A percentile compares a stretch with the other conserved stretches of the same genome.
Conservation (phyloP, 768 basidiomycete species). For the Suillus sp. region DNA sequence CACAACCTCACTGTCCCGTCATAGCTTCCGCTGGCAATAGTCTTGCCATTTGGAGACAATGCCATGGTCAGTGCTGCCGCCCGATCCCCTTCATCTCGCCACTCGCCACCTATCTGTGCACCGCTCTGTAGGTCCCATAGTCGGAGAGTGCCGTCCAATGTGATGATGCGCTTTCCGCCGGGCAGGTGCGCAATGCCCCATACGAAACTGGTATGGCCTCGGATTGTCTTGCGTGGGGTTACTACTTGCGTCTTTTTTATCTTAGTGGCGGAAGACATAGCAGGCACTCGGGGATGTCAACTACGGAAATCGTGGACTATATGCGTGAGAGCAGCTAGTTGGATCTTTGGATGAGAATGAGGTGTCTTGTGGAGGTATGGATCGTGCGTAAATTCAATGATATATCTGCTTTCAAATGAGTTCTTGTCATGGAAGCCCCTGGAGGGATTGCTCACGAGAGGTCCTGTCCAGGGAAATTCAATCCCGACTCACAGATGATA, state of each 20-base stretch:
- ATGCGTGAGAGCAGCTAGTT: background rate
- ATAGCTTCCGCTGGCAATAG: constrained; percentile 14
- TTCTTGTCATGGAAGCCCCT: background rate
- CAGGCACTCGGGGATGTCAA: background rate
- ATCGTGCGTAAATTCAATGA: background rate
- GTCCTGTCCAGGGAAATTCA: background rate
- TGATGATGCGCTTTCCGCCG: background rate
- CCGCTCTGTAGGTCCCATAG: constrained; percentile 26
- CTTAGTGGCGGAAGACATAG: background rate
- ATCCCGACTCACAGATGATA: background rate
- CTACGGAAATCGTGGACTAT: background rate
- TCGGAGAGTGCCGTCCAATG: constrained; percentile 6
- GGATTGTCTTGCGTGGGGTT: background rate
- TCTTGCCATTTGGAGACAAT: constrained; percentile 1
- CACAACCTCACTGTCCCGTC: background rate
- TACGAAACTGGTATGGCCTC: background rate
- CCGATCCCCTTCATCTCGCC: background rate
- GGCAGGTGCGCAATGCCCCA: background rate
- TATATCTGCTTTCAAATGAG: background rate
- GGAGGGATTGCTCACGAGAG: background rate
- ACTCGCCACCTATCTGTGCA: constrained; percentile 19
- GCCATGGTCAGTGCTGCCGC: fast-evolving
- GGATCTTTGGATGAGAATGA: background rate
- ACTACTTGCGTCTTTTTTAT: background rate
- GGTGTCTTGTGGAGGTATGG: background rate